Evolutionary conservation across 2,329 filamentous ascomycete species (phyloP), one percentile per base, ranked within the genome.

Genomic region (Plenodomus tracheiphilus): DNA sequence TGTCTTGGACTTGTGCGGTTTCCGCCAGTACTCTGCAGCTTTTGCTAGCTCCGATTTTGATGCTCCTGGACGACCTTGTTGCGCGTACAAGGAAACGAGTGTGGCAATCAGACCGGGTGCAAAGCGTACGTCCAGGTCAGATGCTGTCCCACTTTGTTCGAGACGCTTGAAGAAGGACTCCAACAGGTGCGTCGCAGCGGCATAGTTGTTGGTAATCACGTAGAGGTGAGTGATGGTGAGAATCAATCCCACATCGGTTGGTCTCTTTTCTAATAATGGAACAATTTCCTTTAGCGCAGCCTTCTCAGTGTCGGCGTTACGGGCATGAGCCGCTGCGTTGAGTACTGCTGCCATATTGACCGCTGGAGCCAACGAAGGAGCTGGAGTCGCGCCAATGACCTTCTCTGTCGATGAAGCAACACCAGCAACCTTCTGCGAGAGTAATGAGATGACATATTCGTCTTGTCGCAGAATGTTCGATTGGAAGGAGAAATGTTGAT

Each of bases 41-140:
- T 87, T 89, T 50, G 85, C 83, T 16, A 97, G 79, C 65, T 94
- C 89, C 6, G 77, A 74, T 54, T 88, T 88, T 53, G 89, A 85
- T 22, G 88, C 85, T 19, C 80, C 76, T 57, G 86, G 87, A 30
- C 91, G 88, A 34, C 88, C 86, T 69, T 94, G 87, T 2, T 81
- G 77, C 60, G 84, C 84, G 73, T 96, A 94, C 0, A 99, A 79
- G 2, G 89, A 85, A 9, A 96, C 86, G 2, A 89, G 79, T 1
- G 93, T 79, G 0, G 89, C 91, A 21, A 97, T 82, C 1, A 99
- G 78, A 2, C 93, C 93, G 0, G 94, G 93, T 20, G 90, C 86
- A 70, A 87, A 94, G 10, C 92, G 86, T 20, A 88, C 83, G 59
- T 91, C 85, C 47, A 84, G 78, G 49, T 86, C 79, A 15, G 81